Percentiles rank a stretch among this genome's conserved stretches.
Evolutionary conservation across 78 protist species (phyloP).

Genomic region (Bigelowiella natans): DNA sequence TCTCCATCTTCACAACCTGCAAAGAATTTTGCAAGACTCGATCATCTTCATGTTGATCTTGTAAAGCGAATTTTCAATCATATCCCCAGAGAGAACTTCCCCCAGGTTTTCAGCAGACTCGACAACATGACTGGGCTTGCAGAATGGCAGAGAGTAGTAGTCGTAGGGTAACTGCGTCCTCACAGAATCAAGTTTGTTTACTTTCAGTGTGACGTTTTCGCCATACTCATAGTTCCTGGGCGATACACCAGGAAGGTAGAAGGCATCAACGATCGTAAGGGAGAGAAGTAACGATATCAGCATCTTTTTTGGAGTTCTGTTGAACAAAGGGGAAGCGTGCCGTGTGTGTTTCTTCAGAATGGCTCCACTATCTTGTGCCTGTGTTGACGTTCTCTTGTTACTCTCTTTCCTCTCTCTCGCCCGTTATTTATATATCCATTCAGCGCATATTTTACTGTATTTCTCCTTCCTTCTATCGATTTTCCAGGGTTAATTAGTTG

Average conservation of each 20-base stretch:
- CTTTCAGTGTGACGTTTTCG: slow-evolving; percentile 12
- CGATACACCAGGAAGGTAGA: slow-evolving; percentile 45
- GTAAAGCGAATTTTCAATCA: slow-evolving; percentile 20
- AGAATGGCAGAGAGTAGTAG: slow-evolving; percentile 31
- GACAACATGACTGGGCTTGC: slow-evolving; percentile 14
- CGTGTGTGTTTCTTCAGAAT: too few relatives aligned
- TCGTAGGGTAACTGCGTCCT: slow-evolving; percentile 34
- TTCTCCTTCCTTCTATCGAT: too few relatives aligned
- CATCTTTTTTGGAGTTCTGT: too few relatives aligned
- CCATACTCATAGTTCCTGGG: slow-evolving; percentile 14
- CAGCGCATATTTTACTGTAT: too few relatives aligned
- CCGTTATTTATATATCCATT: too few relatives aligned
- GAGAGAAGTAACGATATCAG: too few relatives aligned
- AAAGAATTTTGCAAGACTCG: slow-evolving; percentile 16
- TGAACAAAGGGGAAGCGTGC: too few relatives aligned
- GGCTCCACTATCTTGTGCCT: too few relatives aligned
- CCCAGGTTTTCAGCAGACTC: slow-evolving; percentile 32
- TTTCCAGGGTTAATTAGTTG: too few relatives aligned
- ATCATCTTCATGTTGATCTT: slow-evolving; percentile 12
- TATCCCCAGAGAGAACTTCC: slow-evolving; percentile 29
- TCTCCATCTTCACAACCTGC: background rate
- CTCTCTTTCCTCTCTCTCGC: too few relatives aligned
- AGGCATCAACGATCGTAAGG: background rate
- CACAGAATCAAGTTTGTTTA: slow-evolving; percentile 23
- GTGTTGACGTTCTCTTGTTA: too few relatives aligned